phyloP scores from a whole-genome alignment of 805 yeast species.

The Torulaspora gathmanii region DNA sequence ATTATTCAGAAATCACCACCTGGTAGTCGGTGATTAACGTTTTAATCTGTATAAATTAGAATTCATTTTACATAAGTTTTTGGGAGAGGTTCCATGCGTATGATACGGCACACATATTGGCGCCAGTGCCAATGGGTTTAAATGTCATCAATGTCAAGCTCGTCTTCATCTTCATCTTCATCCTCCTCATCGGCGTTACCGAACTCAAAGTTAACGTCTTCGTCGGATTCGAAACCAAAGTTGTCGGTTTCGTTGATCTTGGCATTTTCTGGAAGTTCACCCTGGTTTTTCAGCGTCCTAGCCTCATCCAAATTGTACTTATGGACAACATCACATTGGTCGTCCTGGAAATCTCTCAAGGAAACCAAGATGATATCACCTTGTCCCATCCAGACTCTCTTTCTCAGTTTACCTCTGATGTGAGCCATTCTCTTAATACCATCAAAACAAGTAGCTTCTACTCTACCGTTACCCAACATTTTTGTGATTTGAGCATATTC shows the following conservation, averaged over 20 bases:
- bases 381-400: conserved; percentile 99
- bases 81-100: conserved; percentile 7
- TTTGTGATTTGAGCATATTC: conserved; percentile 97
- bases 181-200: conserved; percentile 86
- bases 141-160: conserved; percentile 91
- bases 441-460: conserved; percentile 93
- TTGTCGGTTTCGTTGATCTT: conserved; percentile 97
- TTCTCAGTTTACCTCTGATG: conserved; percentile 97
- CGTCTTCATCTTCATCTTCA: conserved; percentile 56
- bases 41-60: conserved; percentile 9
- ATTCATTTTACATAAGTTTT: conserved; percentile 7
- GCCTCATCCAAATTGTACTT: conserved; percentile 98
- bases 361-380: conserved; percentile 96
- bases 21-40: not conserved
- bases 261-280: conserved; percentile 96
- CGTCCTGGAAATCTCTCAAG: conserved; percentile 97
- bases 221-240: conserved; percentile 93
- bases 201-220: conserved; percentile 96
- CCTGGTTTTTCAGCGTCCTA: conserved; percentile 87
- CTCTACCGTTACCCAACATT: conserved; percentile 98
- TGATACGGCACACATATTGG: conserved; percentile 6
- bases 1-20: not conserved
- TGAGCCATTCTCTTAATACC: conserved; percentile 93
- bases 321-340: conserved; percentile 95
- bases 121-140: conserved; percentile 35